Conservation (phyloP, 352 stramenopile species). For the Phytopythium ostracodes region DNA sequence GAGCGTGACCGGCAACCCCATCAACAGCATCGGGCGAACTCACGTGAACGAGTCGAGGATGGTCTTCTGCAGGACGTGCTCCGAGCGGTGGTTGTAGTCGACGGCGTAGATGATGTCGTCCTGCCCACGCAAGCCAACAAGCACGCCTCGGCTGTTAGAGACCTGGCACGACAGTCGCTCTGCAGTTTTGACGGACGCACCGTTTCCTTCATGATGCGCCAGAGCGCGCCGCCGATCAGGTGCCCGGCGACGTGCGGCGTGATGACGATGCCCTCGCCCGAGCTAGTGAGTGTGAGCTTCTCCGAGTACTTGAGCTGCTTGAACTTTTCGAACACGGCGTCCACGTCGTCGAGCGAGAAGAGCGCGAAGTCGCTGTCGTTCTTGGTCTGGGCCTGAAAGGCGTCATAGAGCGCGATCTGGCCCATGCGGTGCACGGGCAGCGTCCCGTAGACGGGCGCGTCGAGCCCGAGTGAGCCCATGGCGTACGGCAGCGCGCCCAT, state of each 20-base stretch:
- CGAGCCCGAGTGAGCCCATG: slow-evolving; percentile 79
- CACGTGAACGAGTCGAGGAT: slow-evolving; percentile 92
- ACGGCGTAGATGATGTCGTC: slow-evolving; percentile 92
- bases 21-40: slow-evolving; percentile 4
- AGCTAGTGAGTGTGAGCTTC: slow-evolving; percentile 85
- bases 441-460: slow-evolving; percentile 91
- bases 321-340: slow-evolving; percentile 90
- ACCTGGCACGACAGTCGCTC: too few species aligned
- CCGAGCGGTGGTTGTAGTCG: slow-evolving; percentile 93
- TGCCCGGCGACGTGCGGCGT: slow-evolving; percentile 93
- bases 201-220: slow-evolving; percentile 93
- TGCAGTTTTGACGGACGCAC: slow-evolving; percentile 28
- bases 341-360: slow-evolving; percentile 92
- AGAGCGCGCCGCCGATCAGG: slow-evolving; percentile 94
- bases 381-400: slow-evolving; percentile 90
- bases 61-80: slow-evolving; percentile 93
- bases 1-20: neutral
- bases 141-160: neutral
- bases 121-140: slow-evolving; percentile 18
- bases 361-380: slow-evolving; percentile 90
- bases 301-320: slow-evolving; percentile 96
- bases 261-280: slow-evolving; percentile 87
- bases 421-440: slow-evolving; percentile 96
- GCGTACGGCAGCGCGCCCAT: slow-evolving; percentile 90
- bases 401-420: slow-evolving; percentile 96